Evolutionary conservation across 2,329 filamentous ascomycete species (phyloP).

Genomic region (Alternaria solani): DNA sequence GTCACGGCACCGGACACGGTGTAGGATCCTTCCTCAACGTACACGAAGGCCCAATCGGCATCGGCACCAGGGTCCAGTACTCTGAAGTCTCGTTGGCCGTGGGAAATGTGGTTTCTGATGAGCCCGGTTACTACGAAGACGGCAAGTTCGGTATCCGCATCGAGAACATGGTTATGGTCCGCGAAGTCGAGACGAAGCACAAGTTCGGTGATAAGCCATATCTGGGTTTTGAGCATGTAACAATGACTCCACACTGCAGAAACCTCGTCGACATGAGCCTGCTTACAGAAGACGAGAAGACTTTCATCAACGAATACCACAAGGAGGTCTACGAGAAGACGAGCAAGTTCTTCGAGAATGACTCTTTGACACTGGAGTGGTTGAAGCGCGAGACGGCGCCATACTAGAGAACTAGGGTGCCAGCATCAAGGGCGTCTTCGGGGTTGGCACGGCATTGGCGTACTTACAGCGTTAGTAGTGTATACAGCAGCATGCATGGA

Average conservation of each 20-base stretch:
- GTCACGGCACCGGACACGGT: conserved; percentile 95
- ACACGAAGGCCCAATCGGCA: conserved; percentile 95
- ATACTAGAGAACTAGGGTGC: conserved; percentile 28
- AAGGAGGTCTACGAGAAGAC: conserved; percentile 83
- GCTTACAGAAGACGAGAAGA: conserved; percentile 76
- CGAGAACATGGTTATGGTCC: conserved; percentile 93
- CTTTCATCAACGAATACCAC: conserved; percentile 90
- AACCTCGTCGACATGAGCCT: conserved; percentile 82
- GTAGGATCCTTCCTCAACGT: conserved; percentile 96
- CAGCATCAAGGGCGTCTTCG: conserved; percentile 18
- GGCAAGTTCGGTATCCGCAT: conserved; percentile 94
- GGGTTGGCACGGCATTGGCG: conserved; percentile 27
- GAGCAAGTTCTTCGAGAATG: conserved; percentile 74
- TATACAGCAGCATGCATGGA: conserved; percentile 19
- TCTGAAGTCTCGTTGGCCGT: conserved; percentile 86
- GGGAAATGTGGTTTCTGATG: conserved; percentile 96
- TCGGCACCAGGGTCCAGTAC: conserved; percentile 90
- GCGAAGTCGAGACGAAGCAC: conserved; percentile 84
- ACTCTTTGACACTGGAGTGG: conserved; percentile 78
- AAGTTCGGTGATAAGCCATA: conserved; percentile 94
- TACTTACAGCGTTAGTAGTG: conserved; percentile 23
- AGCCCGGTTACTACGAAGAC: conserved; percentile 97
- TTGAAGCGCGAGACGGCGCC: conserved; percentile 84
- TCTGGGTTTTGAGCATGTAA: conserved; percentile 95
- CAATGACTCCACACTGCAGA: conserved; percentile 92